Percentiles rank a stretch among this genome's conserved stretches.
Conservation (phyloP, 2,329 filamentous ascomycete species). For the Zymoseptoria crescenta region DNA sequence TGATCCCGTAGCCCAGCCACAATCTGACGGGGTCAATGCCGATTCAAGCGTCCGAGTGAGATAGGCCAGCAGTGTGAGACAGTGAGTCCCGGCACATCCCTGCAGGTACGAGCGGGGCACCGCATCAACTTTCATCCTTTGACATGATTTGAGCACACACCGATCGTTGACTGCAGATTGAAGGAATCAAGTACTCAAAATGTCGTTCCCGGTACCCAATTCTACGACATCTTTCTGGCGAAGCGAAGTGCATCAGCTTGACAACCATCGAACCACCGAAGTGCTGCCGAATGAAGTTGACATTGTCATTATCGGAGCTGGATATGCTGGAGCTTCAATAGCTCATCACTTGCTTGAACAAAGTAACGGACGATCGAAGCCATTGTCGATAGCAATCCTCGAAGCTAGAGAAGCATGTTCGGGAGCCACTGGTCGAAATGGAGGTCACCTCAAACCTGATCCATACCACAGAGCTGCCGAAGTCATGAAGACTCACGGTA, state of each 20-base stretch:
- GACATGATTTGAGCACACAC: not conserved
- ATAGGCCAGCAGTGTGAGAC: not conserved
- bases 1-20: not conserved
- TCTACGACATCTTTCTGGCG: slow-evolving; percentile 38
- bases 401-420: slow-evolving; percentile 24
- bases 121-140: not conserved
- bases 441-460: slow-evolving; percentile 32
- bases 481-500: slow-evolving; percentile 21
- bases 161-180: not conserved
- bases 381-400: slow-evolving; percentile 17
- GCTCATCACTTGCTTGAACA: slow-evolving; percentile 21
- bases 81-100: not conserved
- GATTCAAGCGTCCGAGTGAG: not conserved
- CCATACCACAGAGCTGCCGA: slow-evolving; percentile 24
- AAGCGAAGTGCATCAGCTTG: slow-evolving; percentile 32
- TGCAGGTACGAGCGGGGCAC: not conserved
- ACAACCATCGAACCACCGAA: slow-evolving; percentile 56
- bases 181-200: not conserved
- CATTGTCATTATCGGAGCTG: slow-evolving; percentile 23
- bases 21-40: not conserved
- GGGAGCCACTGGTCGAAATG: slow-evolving; percentile 25
- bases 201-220: slow-evolving; percentile 14
- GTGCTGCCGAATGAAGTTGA: slow-evolving; percentile 36
- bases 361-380: not conserved
- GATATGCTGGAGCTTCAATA: slow-evolving; percentile 19